Evolutionary conservation across 1,284 basidiomycete genomes (phyloP), one percentile per base, ranked within the genome.

Genomic region (Cutaneotrichosporon spelunceum): DNA sequence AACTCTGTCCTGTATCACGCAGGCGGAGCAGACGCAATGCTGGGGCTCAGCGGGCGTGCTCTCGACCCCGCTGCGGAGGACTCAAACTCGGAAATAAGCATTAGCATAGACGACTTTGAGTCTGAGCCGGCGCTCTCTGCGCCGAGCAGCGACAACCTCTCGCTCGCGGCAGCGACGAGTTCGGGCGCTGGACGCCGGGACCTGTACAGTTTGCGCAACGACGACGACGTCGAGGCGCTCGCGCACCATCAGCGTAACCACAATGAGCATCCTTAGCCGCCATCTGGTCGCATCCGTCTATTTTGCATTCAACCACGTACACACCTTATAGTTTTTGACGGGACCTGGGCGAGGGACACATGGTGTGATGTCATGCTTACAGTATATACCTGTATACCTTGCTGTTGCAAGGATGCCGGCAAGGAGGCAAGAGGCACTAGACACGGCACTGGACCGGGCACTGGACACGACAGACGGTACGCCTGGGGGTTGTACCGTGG

Each of bases 1-100:
- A 79, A 78, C 65, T 76, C 74, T 58, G 69, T 75, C 67, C 67
- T 78, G 53, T 79, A 78, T 68, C 76, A 75, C 50, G 74, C 75
- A 26, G 72, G 69, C 1, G 75, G 76, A 1, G 72, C 71, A 13
- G 77, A 79, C 56, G 68, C 70, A 2, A 67, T 79, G 67, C 63
- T 78, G 1, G 75, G 76, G 7, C 64, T 77, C 27, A 70, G 65
- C 10, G 77, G 76, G 3, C 67, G 78, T n/a, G 67, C 70, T 19
- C 64, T 79, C 11, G 73, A 76, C 63, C 68, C 75, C 33, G 68
- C 63, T 1, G 52, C 57, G 9, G 66, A 67, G 50, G 66, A 66
- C 59, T 50, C 44, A 13, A 59, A 56, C 36, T 57, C 53, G 26
- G 65, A 66, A 54, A 33, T 66, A 47, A 57, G 54, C 34, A 44